These are phyloP conservation scores for Corylus avellana DNA, from an alignment of 306 rosid genomes.

Conservation along the genomic window DNA sequence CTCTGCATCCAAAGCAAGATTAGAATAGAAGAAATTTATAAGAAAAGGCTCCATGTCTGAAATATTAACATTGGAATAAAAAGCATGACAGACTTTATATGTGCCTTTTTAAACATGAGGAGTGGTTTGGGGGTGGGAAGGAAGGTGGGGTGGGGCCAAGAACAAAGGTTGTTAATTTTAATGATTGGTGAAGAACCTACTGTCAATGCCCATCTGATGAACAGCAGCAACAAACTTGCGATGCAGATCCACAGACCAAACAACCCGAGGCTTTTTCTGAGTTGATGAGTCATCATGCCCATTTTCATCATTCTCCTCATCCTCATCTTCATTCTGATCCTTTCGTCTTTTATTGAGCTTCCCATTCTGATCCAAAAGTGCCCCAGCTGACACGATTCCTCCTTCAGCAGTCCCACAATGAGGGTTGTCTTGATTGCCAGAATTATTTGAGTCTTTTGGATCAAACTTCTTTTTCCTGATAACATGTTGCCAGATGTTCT, in stretches of 20 bases:
- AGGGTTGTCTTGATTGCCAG: constrained; percentile 48
- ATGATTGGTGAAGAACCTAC: constrained; percentile 49
- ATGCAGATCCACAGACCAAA: constrained; percentile 96
- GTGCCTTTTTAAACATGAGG: neutral
- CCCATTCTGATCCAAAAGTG: constrained; percentile 61
- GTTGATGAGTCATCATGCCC: constrained; percentile 68
- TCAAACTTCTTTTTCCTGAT: constrained; percentile 79
- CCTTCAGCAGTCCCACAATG: constrained; percentile 42
- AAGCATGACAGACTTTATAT: neutral
- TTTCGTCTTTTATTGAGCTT: constrained; percentile 68
- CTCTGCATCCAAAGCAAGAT: constrained; percentile 58
- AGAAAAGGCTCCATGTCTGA: neutral
- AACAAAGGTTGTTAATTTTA: constrained; percentile 1
- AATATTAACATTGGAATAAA: neutral
- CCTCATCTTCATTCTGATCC: constrained; percentile 78
- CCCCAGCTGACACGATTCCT: constrained; percentile 41
- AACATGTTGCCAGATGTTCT: constrained; percentile 98
- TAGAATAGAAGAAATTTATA: neutral
- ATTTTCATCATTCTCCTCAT: constrained; percentile 65
- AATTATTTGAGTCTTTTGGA: constrained; percentile 57
- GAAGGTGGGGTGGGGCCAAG: neutral
- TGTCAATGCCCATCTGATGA: constrained; percentile 90
- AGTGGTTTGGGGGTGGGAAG: neutral
- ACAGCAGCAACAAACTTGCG: constrained; percentile 94
- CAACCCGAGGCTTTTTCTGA: constrained; percentile 97